Evolutionary conservation across 805 yeast genomes (phyloP).

Genomic region (Suhomyces kilbournensis): DNA sequence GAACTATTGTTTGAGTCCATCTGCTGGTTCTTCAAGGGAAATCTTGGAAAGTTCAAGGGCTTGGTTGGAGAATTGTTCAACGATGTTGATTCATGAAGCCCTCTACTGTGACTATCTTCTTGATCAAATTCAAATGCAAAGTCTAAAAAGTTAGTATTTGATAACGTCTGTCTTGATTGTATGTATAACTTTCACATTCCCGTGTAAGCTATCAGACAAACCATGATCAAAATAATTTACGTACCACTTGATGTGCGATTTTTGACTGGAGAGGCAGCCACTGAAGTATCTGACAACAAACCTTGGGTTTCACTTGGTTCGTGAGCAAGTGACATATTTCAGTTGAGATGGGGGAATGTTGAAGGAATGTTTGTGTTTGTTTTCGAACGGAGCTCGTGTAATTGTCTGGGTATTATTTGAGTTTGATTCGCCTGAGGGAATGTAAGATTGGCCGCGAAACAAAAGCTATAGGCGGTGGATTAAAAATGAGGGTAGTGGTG

Average conservation of each 20-base stretch:
- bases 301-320: background rate
- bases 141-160: background rate
- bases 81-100: constrained; percentile 8
- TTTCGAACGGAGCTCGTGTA: background rate
- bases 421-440: background rate
- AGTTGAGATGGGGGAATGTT: background rate
- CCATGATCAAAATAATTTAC: background rate
- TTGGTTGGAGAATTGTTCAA: constrained; percentile 28
- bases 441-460: background rate
- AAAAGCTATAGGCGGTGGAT: background rate
- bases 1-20: constrained; percentile 25
- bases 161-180: background rate
- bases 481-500: background rate
- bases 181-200: background rate
- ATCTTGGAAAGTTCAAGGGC: constrained; percentile 28
- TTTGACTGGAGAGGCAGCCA: background rate
- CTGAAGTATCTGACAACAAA: background rate
- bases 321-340: background rate
- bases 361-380: background rate
- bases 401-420: background rate
- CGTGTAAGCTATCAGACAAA: background rate
- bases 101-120: background rate
- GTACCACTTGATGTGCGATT: background rate
- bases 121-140: background rate
- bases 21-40: constrained; percentile 4